These are phyloP conservation scores for Leucosporidium creatinivorum DNA, from an alignment of 768 basidiomycete species.

Conservation along the genomic window DNA sequence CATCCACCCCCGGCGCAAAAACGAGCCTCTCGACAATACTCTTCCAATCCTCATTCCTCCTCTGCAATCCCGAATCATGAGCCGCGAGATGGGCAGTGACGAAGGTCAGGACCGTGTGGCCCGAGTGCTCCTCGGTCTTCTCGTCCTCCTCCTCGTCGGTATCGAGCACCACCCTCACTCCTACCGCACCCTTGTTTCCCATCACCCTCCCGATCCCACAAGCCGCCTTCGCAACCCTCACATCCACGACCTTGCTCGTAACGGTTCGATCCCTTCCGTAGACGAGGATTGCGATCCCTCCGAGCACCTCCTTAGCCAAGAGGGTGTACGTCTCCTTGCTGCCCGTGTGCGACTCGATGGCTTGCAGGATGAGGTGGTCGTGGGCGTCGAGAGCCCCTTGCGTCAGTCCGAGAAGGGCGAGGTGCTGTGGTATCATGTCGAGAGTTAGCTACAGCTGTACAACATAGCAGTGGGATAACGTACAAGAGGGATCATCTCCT, in stretches of 20 bases:
- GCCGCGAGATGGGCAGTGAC: conserved; percentile 88
- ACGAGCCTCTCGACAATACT: conserved; percentile 73
- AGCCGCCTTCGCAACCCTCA: conserved; percentile 69
- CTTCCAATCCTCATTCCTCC: conserved; percentile 67
- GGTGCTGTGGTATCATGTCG: conserved; percentile 61
- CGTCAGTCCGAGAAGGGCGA: conserved; percentile 40
- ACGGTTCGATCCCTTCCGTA: conserved; percentile 64
- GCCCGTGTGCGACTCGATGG: conserved; percentile 13
- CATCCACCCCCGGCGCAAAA: conserved; percentile 46
- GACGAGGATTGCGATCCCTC: conserved; percentile 77
- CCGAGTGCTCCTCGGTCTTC: conserved; percentile 59
- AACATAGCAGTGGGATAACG: conserved; percentile 60
- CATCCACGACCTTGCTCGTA: conserved; percentile 55
- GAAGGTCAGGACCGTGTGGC: conserved; percentile 53
- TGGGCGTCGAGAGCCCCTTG: conserved; percentile 39
- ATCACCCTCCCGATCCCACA: conserved; percentile 62
- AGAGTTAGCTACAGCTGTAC: conserved; percentile 52
- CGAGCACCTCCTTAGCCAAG: conserved; percentile 71
- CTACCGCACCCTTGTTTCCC: conserved; percentile 95
- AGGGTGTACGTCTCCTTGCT: conserved; percentile 69
- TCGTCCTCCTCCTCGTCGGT: conserved; percentile 45
- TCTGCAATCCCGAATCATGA: conserved; percentile 57
- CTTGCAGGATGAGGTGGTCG: conserved; percentile 1
- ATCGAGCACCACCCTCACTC: conserved; percentile 65
- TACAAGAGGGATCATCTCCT: conserved; percentile 84